Percentiles rank a stretch among this genome's conserved stretches.
Conservation (phyloP, 2,329 filamentous ascomycete species). For the Diaporthe eres region DNA sequence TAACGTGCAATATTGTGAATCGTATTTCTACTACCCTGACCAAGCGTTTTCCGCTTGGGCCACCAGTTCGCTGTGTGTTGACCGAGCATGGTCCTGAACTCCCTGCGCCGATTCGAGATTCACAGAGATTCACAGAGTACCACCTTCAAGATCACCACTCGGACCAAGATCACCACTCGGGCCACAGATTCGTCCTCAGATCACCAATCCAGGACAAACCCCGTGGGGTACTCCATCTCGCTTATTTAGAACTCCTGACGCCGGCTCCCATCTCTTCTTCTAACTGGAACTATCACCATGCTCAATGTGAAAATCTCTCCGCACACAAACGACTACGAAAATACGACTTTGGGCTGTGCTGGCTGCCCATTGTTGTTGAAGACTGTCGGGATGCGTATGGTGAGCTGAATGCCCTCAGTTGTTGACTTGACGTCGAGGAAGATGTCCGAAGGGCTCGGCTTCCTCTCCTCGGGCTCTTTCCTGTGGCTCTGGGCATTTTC, state of each 20-base stretch:
- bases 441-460: conserved; percentile 63
- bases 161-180: conserved; percentile 17
- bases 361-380: conserved; percentile 57
- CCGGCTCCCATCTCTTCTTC: conserved; percentile 2
- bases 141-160: conserved; percentile 8
- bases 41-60: not conserved
- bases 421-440: conserved; percentile 71
- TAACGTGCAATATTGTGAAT: not conserved
- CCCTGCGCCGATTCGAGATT: not conserved
- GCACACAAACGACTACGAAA: conserved; percentile 44
- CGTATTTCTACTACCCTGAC: not conserved
- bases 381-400: conserved; percentile 70
- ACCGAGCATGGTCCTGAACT: not conserved
- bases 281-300: not conserved
- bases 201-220: not conserved
- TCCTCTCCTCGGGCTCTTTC: conserved; percentile 53
- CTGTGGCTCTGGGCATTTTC: conserved; percentile 53
- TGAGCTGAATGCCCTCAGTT: conserved; percentile 69
- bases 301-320: not conserved
- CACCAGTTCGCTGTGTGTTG: not conserved
- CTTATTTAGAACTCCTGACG: conserved; percentile 9
- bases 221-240: not conserved
- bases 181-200: conserved; percentile 4
- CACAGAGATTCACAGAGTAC: not conserved
- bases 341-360: conserved; percentile 49